Evolutionary conservation across 257 asterid species (phyloP).

Genomic region (Primulina tabacum): DNA sequence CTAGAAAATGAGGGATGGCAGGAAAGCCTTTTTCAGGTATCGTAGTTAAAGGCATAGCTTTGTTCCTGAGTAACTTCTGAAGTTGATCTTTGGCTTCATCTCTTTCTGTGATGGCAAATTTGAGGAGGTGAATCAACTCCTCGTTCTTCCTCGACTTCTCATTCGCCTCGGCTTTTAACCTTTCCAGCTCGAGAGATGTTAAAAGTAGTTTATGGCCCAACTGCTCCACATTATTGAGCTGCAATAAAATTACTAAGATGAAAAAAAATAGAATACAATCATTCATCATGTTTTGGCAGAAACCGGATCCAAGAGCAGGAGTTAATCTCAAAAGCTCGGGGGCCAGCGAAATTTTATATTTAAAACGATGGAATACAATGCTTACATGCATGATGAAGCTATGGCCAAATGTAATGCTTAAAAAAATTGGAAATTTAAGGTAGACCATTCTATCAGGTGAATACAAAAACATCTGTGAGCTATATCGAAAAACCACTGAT

Average conservation of each 20-base stretch:
- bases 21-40: neutral
- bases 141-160: constrained; percentile 40
- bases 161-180: constrained; percentile 36
- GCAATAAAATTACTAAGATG: neutral
- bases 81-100: constrained; percentile 54
- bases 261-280: neutral
- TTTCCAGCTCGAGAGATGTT: constrained; percentile 51
- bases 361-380: too few species aligned
- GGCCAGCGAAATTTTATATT: too few species aligned
- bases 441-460: too few species aligned
- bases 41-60: neutral
- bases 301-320: neutral
- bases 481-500: too few species aligned
- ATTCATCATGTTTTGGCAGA: too few species aligned
- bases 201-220: constrained; percentile 41
- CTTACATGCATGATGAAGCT: too few species aligned
- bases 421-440: too few species aligned
- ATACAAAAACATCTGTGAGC: too few species aligned
- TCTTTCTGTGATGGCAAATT: constrained; percentile 41
- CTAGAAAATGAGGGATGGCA: constrained; percentile 20
- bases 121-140: constrained; percentile 43
- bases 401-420: too few species aligned
- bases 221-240: constrained; percentile 43
- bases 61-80: constrained; percentile 41
- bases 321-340: too few species aligned